Conservation (phyloP, 116 monocot genomes). For the Thalassia testudinum region DNA sequence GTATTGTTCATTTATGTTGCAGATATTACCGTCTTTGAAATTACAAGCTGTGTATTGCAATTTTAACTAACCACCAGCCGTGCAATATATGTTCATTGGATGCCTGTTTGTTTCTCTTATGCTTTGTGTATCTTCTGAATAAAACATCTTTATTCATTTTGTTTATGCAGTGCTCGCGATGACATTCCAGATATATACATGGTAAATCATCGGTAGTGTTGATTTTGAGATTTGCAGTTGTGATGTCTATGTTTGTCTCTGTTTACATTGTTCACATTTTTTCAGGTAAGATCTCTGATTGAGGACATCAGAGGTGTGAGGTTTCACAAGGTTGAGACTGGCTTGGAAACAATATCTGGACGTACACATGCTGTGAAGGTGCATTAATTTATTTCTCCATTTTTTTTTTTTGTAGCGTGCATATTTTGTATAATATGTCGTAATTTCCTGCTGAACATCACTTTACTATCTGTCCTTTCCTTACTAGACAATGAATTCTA, state of each 20-base stretch:
- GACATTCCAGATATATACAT: conserved; percentile 80
- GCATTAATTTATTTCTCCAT: conserved; percentile 1
- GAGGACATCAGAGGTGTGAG: conserved; percentile 94
- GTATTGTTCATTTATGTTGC: too few relatives aligned
- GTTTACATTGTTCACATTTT: conserved; percentile 6
- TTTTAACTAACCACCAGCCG: too few relatives aligned
- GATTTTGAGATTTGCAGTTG: not conserved
- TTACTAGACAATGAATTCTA: too few relatives aligned
- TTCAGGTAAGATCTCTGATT: conserved; percentile 86
- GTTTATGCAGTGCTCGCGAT: conserved; percentile 53
- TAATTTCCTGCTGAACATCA: too few relatives aligned
- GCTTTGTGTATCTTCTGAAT: too few relatives aligned
- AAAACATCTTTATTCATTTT: conserved; percentile 5
- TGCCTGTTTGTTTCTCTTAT: too few relatives aligned
- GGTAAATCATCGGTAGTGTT: conserved; percentile 19
- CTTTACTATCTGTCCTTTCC: too few relatives aligned
- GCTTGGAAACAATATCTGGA: conserved; percentile 91
- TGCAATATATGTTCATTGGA: too few relatives aligned
- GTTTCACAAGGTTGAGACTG: conserved; percentile 93
- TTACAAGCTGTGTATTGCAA: too few relatives aligned
- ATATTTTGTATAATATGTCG: too few relatives aligned
- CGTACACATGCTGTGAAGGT: conserved; percentile 95
- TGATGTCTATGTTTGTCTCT: conserved; percentile 9
- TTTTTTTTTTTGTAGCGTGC: too few relatives aligned
- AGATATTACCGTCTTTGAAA: too few relatives aligned